Evolutionary conservation across 305 asterid genomes (phyloP).

Genomic region (Euphrasia arctica): DNA sequence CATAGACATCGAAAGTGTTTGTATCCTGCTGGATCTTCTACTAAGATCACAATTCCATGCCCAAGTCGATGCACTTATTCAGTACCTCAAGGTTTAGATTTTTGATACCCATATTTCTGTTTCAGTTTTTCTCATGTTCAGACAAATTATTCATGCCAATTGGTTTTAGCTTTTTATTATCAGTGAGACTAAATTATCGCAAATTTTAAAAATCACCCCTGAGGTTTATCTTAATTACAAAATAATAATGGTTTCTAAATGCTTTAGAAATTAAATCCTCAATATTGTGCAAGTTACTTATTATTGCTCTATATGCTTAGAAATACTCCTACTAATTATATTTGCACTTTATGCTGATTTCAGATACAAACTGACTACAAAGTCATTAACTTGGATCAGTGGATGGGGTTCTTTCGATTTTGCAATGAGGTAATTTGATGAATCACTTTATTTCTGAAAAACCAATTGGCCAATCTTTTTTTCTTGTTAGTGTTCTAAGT

Average conservation of each 20-base stretch:
- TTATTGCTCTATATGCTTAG: not conserved
- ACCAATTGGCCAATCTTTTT: no score
- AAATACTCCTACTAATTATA: constrained; percentile 9
- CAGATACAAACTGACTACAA: constrained; percentile 79
- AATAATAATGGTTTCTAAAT: not conserved
- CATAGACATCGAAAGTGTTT: constrained; percentile 69
- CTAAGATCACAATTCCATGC: constrained; percentile 56
- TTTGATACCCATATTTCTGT: constrained; percentile 12
- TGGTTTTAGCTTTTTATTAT: no score
- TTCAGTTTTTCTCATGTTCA: constrained; percentile 6
- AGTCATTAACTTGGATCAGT: constrained; percentile 89
- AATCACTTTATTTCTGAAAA: constrained; percentile 3
- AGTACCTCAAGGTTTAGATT: constrained; percentile 66
- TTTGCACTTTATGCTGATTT: constrained; percentile 21
- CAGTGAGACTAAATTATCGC: no score
- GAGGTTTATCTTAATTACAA: no score
- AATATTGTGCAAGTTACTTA: no score
- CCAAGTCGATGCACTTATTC: constrained; percentile 62
- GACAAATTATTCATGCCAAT: not conserved
- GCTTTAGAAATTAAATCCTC: no score
- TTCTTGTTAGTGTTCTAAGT: no score
- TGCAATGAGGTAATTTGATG: constrained; percentile 65
- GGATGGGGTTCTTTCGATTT: constrained; percentile 81
- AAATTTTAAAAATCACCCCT: no score
- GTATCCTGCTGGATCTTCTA: constrained; percentile 71